A percentile compares a stretch with the other conserved stretches of the same genome.
These are phyloP conservation scores for Diaporthe sp. DNA, from an alignment of 2,329 filamentous ascomycete genomes.

Conservation along the genomic window DNA sequence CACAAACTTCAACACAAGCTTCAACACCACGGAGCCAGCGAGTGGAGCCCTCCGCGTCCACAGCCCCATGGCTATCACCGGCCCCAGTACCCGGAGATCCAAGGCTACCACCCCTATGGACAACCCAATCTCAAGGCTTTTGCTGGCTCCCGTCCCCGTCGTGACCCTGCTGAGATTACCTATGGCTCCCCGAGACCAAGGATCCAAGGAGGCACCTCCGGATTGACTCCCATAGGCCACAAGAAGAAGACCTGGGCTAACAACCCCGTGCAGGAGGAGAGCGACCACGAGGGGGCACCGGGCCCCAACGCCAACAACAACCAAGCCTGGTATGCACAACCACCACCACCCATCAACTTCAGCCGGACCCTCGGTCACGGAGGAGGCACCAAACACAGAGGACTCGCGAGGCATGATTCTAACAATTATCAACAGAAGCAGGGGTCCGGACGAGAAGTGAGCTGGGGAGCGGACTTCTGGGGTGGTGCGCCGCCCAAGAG, in stretches of 20 bases:
- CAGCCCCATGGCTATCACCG: neutral
- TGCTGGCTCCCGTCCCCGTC: neutral
- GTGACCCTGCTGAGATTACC: slow-evolving; percentile 12
- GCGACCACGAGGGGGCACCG: neutral
- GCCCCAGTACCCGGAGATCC: neutral
- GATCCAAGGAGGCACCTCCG: neutral
- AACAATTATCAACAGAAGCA: neutral
- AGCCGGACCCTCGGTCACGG: neutral
- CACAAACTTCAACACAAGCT: neutral
- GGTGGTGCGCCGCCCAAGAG: slow-evolving; percentile 10
- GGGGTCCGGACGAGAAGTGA: neutral
- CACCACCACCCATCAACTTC: neutral
- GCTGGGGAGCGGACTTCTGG: slow-evolving; percentile 15
- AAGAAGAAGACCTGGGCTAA: slow-evolving; percentile 1
- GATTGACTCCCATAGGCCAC: neutral
- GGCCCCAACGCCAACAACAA: neutral
- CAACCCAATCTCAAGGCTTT: neutral
- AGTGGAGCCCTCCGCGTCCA: slow-evolving; percentile 9
- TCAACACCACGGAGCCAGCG: neutral
- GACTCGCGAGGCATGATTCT: neutral
- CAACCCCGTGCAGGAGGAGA: neutral
- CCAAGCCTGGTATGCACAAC: slow-evolving; percentile 15
- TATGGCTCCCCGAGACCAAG: slow-evolving; percentile 21
- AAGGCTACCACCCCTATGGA: neutral
- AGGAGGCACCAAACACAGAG: neutral